A percentile compares a stretch with the other conserved stretches of the same genome.
Conservation (phyloP, 1,284 basidiomycete genomes). For the Melanopsichium pennsylvanicum region DNA sequence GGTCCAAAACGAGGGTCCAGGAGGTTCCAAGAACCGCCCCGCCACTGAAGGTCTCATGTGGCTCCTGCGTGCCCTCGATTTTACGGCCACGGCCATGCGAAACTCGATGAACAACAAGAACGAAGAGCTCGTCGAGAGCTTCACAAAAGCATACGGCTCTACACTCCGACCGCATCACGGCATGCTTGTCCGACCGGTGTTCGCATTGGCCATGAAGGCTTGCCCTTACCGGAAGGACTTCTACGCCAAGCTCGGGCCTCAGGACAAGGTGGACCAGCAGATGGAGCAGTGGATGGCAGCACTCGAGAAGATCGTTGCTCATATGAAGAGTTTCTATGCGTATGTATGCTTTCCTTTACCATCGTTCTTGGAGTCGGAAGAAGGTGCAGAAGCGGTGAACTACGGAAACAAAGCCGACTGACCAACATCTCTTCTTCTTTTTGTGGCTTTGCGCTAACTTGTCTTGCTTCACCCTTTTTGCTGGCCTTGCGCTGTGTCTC, state of each 20-base stretch:
- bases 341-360: conserved; percentile 22
- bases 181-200: conserved; percentile 84
- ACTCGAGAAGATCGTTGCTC: conserved; percentile 75
- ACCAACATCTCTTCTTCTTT: conserved; percentile 1
- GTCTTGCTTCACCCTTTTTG: background rate
- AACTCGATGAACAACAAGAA: conserved; percentile 75
- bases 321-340: conserved; percentile 75
- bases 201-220: conserved; percentile 93
- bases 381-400: no score
- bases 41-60: conserved; percentile 93
- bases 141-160: conserved; percentile 81
- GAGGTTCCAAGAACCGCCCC: conserved; percentile 78
- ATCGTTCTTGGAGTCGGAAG: background rate
- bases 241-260: conserved; percentile 84
- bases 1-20: conserved; percentile 80
- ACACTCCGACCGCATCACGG: conserved; percentile 87
- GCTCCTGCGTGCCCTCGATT: conserved; percentile 87
- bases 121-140: conserved; percentile 79
- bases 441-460: background rate
- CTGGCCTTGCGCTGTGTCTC: no score
- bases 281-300: conserved; percentile 81
- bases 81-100: conserved; percentile 86
- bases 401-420: no score
- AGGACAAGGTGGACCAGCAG: conserved; percentile 75
- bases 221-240: conserved; percentile 91